Conservation (phyloP, 192 early-diverging fungal species). For the Allomyces macrogynus region DNA sequence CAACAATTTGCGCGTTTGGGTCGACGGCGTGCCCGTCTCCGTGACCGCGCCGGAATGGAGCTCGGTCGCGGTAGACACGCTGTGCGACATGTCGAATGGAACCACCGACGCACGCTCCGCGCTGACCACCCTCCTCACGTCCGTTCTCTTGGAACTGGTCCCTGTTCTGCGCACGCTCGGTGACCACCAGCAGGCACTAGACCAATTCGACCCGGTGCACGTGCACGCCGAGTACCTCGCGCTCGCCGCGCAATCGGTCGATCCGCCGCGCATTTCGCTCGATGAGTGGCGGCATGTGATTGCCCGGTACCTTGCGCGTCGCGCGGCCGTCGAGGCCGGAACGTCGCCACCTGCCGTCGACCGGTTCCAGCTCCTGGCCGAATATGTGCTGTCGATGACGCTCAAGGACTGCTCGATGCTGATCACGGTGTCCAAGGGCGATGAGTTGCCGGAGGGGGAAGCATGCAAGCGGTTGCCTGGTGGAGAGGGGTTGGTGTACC, state of each 20-base stretch:
- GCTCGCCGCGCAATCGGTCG: background rate
- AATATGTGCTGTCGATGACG: conserved; percentile 48
- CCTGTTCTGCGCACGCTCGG: conserved; percentile 2
- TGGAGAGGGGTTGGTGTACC: conserved; percentile 16
- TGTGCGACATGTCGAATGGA: too few species aligned
- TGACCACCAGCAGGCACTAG: conserved; percentile 9
- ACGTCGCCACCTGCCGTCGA: too few species aligned
- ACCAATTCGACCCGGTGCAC: conserved; percentile 10
- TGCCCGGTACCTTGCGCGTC: too few species aligned
- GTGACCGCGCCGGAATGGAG: too few species aligned
- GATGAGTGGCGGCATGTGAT: too few species aligned
- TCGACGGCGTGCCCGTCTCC: conserved; percentile 12
- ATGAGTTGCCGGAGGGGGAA: background rate
- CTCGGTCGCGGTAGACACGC: too few species aligned
- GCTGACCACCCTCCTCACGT: background rate
- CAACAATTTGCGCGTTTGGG: conserved; percentile 33
- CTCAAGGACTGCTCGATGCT: conserved; percentile 63
- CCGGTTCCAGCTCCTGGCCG: conserved; percentile 25
- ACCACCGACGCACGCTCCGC: background rate
- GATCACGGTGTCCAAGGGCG: conserved; percentile 18
- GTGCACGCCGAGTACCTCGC: conserved; percentile 5
- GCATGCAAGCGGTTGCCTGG: background rate
- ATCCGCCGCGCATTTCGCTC: too few species aligned
- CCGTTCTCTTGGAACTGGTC: background rate
- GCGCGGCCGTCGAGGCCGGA: too few species aligned